Percentiles rank a stretch among this genome's conserved stretches.
Evolutionary conservation across 2,329 filamentous ascomycete genomes (phyloP).

Genomic region (Pestalotiopsis fici): DNA sequence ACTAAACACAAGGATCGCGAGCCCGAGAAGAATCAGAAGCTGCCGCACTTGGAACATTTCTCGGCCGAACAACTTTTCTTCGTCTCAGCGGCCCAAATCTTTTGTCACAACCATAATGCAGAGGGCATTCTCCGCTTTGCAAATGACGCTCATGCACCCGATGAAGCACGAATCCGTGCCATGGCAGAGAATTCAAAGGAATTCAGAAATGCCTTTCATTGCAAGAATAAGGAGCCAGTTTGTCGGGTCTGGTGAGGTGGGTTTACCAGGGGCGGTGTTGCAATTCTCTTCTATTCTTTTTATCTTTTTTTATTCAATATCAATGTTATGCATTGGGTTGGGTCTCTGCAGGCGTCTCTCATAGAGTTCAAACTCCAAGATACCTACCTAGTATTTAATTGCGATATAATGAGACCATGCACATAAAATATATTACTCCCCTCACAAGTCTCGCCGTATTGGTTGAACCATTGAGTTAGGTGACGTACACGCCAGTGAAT

Average conservation of each 20-base stretch:
- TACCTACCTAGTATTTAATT: no score
- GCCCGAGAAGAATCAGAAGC: slow-evolving; percentile 49
- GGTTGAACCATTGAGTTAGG: no score
- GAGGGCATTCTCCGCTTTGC: not conserved
- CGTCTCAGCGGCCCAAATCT: slow-evolving; percentile 62
- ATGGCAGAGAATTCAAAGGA: not conserved
- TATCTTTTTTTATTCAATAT: not conserved
- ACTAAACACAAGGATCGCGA: slow-evolving; percentile 54
- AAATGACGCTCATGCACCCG: not conserved
- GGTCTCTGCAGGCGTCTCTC: no score
- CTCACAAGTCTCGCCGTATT: no score
- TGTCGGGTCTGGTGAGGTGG: not conserved
- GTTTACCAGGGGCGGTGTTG: no score
- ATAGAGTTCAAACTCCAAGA: no score
- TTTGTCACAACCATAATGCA: slow-evolving; percentile 43
- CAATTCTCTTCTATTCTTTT: not conserved
- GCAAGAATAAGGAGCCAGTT: not conserved
- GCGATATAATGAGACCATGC: no score
- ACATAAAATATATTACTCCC: no score
- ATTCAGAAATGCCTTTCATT: not conserved
- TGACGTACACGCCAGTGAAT: no score
- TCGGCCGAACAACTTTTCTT: slow-evolving; percentile 72
- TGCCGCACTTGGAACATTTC: slow-evolving; percentile 61
- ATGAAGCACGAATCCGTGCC: not conserved
- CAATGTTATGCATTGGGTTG: not conserved